Base-by-base conservation (phyloP, 2,329 filamentous ascomycete species). In the Colletotrichum graminicola region DNA sequence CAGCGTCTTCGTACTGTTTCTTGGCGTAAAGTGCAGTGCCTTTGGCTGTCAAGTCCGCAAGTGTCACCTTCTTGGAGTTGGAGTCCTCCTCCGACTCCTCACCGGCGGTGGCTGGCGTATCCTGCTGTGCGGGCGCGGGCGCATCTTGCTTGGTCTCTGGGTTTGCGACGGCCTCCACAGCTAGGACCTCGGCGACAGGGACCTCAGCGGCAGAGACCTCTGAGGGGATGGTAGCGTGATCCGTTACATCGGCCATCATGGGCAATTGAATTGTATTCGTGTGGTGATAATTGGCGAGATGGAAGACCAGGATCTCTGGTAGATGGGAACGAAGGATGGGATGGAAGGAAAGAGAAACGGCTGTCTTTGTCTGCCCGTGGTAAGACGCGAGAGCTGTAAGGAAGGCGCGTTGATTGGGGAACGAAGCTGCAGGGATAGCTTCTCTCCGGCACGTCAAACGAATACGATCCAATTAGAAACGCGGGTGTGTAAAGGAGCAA, bases 11-110 rank as follows among this genome's bases (percentile, higher is more conserved):
- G 81, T 94, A 97, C 80, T 97, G 93, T 84, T 95, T 97, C 79
- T 95, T 91, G 29, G 92, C 91, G 83, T 97, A 98, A 76, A 97
- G 90, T 23, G 94, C 90, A 26, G 93, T 91, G 51, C 93, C 96
- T 79, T 92, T 92, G 72, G 93, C 92, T 77, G 90, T 92, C 74
- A 98, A 87, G 79, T 97, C 92, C 73, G 91, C 90, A 56, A 97
- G 88, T 49, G 90, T 91, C 71, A 92, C 89, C 79, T 87, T 90
- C 77, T 82, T 82, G 32, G 85, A 87, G 69, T 85, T 85, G 75
- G 79, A 75, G 73, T 86, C 85, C 67, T 86, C 82, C 65, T 85
- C 84, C 21, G 75, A 62, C 41, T 66, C 73, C 26, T 70, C 71
- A n/a, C 55, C 67, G n/a, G 36, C 36, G 41, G 55, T 65, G 52